Conservation (phyloP, 371 early-diverging fungal genomes). For the Dinochytrium kinnereticum region DNA sequence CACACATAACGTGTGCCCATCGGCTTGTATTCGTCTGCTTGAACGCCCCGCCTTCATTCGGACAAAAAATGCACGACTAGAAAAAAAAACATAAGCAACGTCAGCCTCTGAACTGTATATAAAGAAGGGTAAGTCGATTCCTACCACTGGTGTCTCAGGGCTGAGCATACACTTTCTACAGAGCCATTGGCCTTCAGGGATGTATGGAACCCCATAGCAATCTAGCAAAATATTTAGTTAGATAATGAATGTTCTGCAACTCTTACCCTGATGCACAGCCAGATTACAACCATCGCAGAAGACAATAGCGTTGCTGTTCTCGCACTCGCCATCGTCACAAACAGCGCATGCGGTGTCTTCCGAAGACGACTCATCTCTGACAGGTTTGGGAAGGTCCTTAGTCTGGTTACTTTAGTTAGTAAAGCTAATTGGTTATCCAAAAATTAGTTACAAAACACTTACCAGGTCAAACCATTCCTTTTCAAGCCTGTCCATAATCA, state of each 20-base stretch:
- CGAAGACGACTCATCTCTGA: conserved; percentile 53
- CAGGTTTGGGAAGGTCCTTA: conserved; percentile 62
- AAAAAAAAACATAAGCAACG: no score
- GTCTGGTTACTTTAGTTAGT: no score
- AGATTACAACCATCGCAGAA: conserved; percentile 99
- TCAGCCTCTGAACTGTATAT: no score
- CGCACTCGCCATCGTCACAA: conserved; percentile 95
- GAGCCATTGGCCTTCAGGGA: conserved; percentile 99
- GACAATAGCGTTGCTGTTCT: conserved; percentile 97
- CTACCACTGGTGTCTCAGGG: conserved; percentile 84
- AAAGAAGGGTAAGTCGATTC: no score
- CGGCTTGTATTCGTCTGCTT: conserved; percentile 91
- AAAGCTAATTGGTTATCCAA: no score
- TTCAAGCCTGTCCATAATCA: conserved; percentile 88
- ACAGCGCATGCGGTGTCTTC: conserved; percentile 92
- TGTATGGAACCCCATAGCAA: conserved; percentile 99
- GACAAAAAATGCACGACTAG: conserved; percentile 90
- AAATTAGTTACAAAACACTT: no score
- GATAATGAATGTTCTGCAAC: not conserved
- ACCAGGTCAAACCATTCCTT: conserved; percentile 95
- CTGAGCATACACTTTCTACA: conserved; percentile 96
- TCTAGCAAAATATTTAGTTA: conserved; percentile 58
- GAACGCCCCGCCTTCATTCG: conserved; percentile 93
- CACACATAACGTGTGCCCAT: conserved; percentile 97
- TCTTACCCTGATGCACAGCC: conserved; percentile 95